Evolutionary conservation across 257 asterid genomes (phyloP).

Genomic region (Verbascum thapsus): DNA sequence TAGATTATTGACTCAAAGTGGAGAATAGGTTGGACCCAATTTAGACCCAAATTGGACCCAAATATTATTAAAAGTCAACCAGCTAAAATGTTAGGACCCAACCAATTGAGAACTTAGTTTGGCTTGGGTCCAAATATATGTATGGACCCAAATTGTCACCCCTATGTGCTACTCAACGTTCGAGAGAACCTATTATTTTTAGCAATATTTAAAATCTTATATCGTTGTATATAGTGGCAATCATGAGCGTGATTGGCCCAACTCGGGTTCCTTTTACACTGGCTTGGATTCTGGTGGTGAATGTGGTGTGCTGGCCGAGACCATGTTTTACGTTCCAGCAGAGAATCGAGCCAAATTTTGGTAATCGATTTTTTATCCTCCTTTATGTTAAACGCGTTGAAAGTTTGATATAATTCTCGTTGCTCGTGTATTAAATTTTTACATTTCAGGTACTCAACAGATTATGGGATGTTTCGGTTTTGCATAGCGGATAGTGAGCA

Average conservation of each 20-base stretch:
- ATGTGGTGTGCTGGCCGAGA: constrained; percentile 79
- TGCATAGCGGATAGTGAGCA: constrained; percentile 64
- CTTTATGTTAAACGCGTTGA: background rate
- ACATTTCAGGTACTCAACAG: constrained; percentile 64
- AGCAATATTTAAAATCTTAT: constrained; percentile 4
- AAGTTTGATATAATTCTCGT: too few relatives aligned
- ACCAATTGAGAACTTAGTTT: too few relatives aligned
- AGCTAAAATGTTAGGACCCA: too few relatives aligned
- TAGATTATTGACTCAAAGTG: too few relatives aligned
- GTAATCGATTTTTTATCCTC: constrained; percentile 29
- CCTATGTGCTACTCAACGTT: background rate
- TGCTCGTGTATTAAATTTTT: too few relatives aligned
- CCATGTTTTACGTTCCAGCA: constrained; percentile 72
- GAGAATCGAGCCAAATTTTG: constrained; percentile 77
- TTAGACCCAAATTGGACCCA: too few relatives aligned
- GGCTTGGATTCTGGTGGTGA: constrained; percentile 76
- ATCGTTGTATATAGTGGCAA: constrained; percentile 58
- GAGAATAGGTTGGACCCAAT: too few relatives aligned
- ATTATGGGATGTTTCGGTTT: constrained; percentile 73
- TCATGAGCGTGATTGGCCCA: constrained; percentile 84
- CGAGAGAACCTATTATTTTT: background rate
- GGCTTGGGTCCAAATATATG: too few relatives aligned
- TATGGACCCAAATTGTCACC: too few relatives aligned
- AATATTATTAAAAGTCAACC: too few relatives aligned
- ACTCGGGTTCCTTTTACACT: constrained; percentile 63